These are phyloP conservation scores for Clarireedia monteithiana DNA, from an alignment of 2,329 filamentous ascomycete genomes.

Conservation along the genomic window DNA sequence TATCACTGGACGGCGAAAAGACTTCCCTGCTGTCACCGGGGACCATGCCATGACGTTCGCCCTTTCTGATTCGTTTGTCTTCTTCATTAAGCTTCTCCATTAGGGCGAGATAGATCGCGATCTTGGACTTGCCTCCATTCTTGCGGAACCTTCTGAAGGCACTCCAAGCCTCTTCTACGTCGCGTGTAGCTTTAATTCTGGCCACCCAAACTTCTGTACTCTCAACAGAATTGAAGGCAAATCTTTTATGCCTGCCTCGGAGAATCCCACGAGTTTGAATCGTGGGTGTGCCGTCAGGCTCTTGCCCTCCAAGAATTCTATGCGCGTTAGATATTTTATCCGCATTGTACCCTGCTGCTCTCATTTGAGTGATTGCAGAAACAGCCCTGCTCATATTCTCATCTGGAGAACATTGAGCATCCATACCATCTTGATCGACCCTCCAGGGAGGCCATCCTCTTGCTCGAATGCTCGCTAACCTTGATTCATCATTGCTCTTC, in stretches of 20 bases:
- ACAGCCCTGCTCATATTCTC: slow-evolving; percentile 48
- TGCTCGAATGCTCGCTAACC: slow-evolving; percentile 40
- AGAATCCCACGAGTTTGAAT: slow-evolving; percentile 43
- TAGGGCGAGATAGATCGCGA: slow-evolving; percentile 49
- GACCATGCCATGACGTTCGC: slow-evolving; percentile 26
- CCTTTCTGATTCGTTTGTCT: slow-evolving; percentile 22
- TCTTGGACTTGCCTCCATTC: slow-evolving; percentile 31
- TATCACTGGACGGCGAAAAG: slow-evolving; percentile 46
- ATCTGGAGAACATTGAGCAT: slow-evolving; percentile 43
- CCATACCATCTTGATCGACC: slow-evolving; percentile 48
- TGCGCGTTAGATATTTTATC: slow-evolving; percentile 41
- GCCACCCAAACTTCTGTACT: slow-evolving; percentile 41
- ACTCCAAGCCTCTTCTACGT: slow-evolving; percentile 54
- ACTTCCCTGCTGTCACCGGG: slow-evolving; percentile 56
- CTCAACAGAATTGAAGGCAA: background rate
- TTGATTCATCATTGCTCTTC: slow-evolving; percentile 44
- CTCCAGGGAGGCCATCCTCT: slow-evolving; percentile 55
- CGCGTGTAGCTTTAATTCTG: slow-evolving; percentile 50
- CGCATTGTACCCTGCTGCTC: slow-evolving; percentile 45
- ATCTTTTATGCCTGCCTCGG: background rate
- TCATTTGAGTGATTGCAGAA: slow-evolving; percentile 45
- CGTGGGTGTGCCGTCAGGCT: slow-evolving; percentile 44
- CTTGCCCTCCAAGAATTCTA: slow-evolving; percentile 45
- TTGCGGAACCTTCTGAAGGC: slow-evolving; percentile 30
- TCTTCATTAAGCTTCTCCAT: slow-evolving; percentile 46